Percentiles rank a stretch among this genome's conserved stretches.
phyloP scores from a whole-genome alignment of 108 stramenopile species.

The Seminavis robusta region DNA sequence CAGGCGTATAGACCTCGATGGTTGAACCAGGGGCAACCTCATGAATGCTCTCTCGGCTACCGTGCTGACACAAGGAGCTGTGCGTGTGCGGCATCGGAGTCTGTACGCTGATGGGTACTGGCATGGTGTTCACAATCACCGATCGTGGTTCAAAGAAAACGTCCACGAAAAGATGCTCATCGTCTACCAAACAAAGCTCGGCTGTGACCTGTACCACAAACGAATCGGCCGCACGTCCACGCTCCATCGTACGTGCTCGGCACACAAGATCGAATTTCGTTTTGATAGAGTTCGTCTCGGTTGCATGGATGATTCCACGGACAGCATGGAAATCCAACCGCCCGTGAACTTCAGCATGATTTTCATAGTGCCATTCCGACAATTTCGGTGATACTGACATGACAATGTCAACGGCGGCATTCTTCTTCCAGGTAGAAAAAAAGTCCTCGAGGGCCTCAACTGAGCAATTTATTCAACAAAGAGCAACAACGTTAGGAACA shows the following conservation, averaged over 20 bases:
- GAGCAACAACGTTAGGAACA: too few relatives aligned
- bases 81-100: conserved; percentile 86
- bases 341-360: too few relatives aligned
- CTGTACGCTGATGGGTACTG: conserved; percentile 50
- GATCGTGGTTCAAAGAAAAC: conserved; percentile 65
- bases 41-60: conserved; percentile 28
- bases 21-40: conserved; percentile 38
- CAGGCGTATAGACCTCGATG: conserved; percentile 79
- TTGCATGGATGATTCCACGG: too few relatives aligned
- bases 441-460: too few relatives aligned
- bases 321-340: too few relatives aligned
- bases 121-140: conserved; percentile 60
- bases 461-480: too few relatives aligned
- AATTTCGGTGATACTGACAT: too few relatives aligned
- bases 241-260: background rate
- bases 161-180: conserved; percentile 45
- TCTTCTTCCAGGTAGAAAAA: too few relatives aligned
- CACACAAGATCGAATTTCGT: conserved; percentile 21
- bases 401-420: too few relatives aligned
- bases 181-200: conserved; percentile 41
- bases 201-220: conserved; percentile 42
- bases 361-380: too few relatives aligned
- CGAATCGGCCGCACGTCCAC: conserved; percentile 2
- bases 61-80: conserved; percentile 13
- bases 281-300: too few relatives aligned